Percentiles rank a stretch among this genome's conserved stretches.
Conservation (phyloP, 2,329 filamentous ascomycete genomes). For the Talaromyces sp. region DNA sequence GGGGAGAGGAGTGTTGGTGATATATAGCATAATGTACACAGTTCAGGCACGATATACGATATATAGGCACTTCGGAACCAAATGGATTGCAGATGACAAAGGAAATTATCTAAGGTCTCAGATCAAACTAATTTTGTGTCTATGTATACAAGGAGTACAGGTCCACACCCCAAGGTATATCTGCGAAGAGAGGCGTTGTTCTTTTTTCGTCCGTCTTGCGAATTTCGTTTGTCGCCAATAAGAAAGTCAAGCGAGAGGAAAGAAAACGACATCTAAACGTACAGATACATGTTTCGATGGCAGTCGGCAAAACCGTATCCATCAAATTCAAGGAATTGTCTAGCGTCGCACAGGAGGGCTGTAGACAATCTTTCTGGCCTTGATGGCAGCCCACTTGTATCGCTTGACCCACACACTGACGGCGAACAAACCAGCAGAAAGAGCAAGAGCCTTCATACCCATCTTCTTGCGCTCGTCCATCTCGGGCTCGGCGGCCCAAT, state of each 20-base stretch:
- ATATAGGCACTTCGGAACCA: neutral
- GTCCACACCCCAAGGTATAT: slow-evolving; percentile 19
- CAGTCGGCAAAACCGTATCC: neutral
- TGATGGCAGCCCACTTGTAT: slow-evolving; percentile 98
- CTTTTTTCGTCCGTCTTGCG: slow-evolving; percentile 21
- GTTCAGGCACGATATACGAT: neutral
- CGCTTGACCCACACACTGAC: slow-evolving; percentile 97
- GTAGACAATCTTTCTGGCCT: slow-evolving; percentile 92
- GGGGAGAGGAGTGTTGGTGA: slow-evolving; percentile 63
- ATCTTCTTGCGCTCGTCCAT: slow-evolving; percentile 99
- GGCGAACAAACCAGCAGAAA: slow-evolving; percentile 75
- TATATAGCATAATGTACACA: neutral
- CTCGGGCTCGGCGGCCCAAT: slow-evolving; percentile 98
- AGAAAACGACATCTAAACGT: slow-evolving; percentile 39
- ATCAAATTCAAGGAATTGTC: slow-evolving; percentile 19
- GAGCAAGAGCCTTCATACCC: slow-evolving; percentile 92
- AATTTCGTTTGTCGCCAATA: slow-evolving; percentile 29
- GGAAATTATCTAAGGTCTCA: slow-evolving; percentile 22
- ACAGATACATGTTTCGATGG: slow-evolving; percentile 39
- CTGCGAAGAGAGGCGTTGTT: slow-evolving; percentile 35
- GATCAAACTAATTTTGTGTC: slow-evolving; percentile 21
- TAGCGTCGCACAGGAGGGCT: slow-evolving; percentile 61
- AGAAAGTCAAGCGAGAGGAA: slow-evolving; percentile 29
- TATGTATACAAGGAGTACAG: slow-evolving; percentile 33
- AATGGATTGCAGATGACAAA: slow-evolving; percentile 17